phyloP scores from a whole-genome alignment of 768 basidiomycete species.

The Psilocybe tampanensis region DNA sequence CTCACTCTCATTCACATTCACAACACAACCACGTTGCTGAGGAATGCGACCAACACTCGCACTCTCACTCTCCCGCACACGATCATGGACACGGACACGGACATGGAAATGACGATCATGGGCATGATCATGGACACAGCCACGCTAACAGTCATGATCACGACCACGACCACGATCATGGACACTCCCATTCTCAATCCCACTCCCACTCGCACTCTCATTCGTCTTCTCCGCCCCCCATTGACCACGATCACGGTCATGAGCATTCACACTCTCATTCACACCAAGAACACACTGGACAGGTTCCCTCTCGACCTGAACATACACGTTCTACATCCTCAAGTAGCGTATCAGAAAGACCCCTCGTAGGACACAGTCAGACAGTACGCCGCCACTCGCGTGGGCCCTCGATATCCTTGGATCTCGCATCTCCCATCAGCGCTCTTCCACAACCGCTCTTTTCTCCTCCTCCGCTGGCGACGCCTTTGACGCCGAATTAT shows the following conservation, averaged over 20 bases:
- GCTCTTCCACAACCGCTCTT: neutral
- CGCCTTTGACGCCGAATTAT: constrained; percentile 73
- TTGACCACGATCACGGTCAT: constrained; percentile 31
- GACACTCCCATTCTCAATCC: constrained; percentile 21
- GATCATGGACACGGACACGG: constrained; percentile 8
- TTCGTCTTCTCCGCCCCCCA: neutral
- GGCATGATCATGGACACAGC: constrained; percentile 4
- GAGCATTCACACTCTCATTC: constrained; percentile 56
- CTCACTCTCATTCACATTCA: constrained; percentile 27
- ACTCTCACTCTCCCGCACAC: too few relatives aligned
- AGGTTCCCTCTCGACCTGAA: constrained; percentile 26
- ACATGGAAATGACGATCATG: constrained; percentile 18
- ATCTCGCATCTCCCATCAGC: constrained; percentile 7
- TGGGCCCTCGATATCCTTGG: constrained; percentile 24
- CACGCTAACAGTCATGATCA: constrained; percentile 20
- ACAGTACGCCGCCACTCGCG: constrained; percentile 19
- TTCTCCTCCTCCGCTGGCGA: constrained; percentile 21
- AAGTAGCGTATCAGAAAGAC: constrained; percentile 18
- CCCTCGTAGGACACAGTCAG: constrained; percentile 11
- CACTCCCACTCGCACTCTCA: constrained; percentile 14
- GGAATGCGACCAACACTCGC: constrained; percentile 25
- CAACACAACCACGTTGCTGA: constrained; percentile 24
- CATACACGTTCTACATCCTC: constrained; percentile 18
- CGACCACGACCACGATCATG: constrained; percentile 12
- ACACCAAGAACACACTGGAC: constrained; percentile 44